Conservation (phyloP, 2,329 filamentous ascomycete species). For the Clathrospora elynae region DNA sequence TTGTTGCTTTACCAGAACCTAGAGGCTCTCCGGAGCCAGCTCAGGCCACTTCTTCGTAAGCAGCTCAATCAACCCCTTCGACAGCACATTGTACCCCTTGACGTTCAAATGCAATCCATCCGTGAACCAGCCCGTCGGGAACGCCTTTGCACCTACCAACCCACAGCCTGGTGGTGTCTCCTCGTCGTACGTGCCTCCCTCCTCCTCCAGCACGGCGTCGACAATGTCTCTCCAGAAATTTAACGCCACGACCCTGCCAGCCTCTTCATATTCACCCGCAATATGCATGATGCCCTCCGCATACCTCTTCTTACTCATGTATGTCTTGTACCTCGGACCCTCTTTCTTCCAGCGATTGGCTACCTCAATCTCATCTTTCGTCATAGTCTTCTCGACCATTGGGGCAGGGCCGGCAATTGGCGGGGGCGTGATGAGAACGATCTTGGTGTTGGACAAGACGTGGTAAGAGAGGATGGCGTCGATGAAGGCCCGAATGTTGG, state of each 20-base stretch:
- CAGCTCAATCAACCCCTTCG: constrained; percentile 26
- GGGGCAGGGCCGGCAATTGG: constrained; percentile 41
- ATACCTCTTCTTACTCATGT: constrained; percentile 48
- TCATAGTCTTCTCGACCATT: not conserved
- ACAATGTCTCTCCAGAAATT: constrained; percentile 44
- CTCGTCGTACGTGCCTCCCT: constrained; percentile 35
- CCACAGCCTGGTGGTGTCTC: constrained; percentile 46
- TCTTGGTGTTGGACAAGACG: constrained; percentile 38
- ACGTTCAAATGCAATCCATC: constrained; percentile 48
- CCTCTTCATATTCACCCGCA: constrained; percentile 41
- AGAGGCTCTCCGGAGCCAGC: constrained; percentile 31
- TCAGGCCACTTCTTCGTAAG: constrained; percentile 40
- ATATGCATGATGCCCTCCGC: constrained; percentile 47
- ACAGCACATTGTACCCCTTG: constrained; percentile 40
- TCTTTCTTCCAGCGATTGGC: constrained; percentile 17
- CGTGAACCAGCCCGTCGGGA: constrained; percentile 45
- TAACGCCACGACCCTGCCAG: constrained; percentile 40
- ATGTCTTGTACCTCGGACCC: constrained; percentile 39
- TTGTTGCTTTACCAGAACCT: not conserved
- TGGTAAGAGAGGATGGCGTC: constrained; percentile 42
- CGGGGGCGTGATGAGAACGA: constrained; percentile 48
- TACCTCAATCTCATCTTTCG: constrained; percentile 9
- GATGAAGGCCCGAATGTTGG: constrained; percentile 45
- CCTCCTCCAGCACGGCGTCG: constrained; percentile 28
- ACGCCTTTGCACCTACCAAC: constrained; percentile 35